These are phyloP conservation scores for Tylopilus orsonianus DNA, from an alignment of 1,284 basidiomycete species.

Conservation along the genomic window DNA sequence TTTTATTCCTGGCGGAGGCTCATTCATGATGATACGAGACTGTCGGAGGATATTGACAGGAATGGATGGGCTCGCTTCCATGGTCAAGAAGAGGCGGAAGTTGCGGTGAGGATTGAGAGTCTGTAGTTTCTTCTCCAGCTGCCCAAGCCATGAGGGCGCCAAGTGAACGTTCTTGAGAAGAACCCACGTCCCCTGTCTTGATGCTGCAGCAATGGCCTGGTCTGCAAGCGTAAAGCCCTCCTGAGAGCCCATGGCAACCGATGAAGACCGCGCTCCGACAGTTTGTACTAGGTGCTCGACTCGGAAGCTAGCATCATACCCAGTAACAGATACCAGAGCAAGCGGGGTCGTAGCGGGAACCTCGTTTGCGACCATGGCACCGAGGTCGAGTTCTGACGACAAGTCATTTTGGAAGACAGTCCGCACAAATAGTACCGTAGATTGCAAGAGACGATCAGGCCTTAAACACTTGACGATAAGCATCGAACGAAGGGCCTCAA, in stretches of 20 bases:
- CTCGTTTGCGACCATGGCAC: slow-evolving; percentile 75
- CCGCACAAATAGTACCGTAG: slow-evolving; percentile 73
- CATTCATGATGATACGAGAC: slow-evolving; percentile 95
- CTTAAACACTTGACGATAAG: slow-evolving; percentile 87
- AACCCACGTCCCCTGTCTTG: slow-evolving; percentile 91
- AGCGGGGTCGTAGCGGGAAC: slow-evolving; percentile 80
- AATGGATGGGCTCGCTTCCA: slow-evolving; percentile 92
- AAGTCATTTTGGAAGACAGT: slow-evolving; percentile 80
- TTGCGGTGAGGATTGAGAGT: slow-evolving; percentile 83
- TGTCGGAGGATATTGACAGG: slow-evolving; percentile 95
- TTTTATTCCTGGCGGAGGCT: slow-evolving; percentile 93
- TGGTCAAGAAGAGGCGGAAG: slow-evolving; percentile 95
- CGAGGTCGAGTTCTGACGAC: slow-evolving; percentile 75
- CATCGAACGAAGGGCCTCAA: slow-evolving; percentile 73
- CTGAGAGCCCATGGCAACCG: slow-evolving; percentile 97
- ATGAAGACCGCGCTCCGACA: slow-evolving; percentile 72
- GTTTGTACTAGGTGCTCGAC: slow-evolving; percentile 87
- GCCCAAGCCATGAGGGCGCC: slow-evolving; percentile 90
- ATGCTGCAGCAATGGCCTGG: slow-evolving; percentile 88
- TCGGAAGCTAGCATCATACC: slow-evolving; percentile 96
- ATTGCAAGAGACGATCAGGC: slow-evolving; percentile 85
- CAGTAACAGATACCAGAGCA: slow-evolving; percentile 89
- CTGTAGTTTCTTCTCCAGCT: slow-evolving; percentile 95
- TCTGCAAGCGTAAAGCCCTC: slow-evolving; percentile 95
- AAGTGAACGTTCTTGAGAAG: slow-evolving; percentile 95